Conservation (phyloP, 2,329 filamentous ascomycete species). For the Phialophora expanda region DNA sequence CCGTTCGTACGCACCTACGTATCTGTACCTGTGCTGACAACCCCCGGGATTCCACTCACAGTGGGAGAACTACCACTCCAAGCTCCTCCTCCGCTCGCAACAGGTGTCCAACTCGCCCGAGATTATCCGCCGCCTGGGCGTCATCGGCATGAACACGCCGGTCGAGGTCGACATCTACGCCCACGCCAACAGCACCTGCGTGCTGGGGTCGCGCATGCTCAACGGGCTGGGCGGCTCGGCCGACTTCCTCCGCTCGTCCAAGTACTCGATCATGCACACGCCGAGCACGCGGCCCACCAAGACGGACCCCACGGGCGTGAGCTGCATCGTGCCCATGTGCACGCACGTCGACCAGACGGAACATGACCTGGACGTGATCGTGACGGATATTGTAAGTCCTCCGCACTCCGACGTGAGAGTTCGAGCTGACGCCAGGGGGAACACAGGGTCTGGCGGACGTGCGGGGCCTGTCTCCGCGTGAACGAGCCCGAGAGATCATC, state of each 20-base stretch:
- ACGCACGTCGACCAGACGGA: constrained; percentile 93
- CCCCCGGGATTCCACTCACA: neutral
- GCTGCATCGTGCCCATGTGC: constrained; percentile 91
- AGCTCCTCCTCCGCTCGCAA: constrained; percentile 85
- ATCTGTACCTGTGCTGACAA: neutral
- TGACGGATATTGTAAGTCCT: constrained; percentile 63
- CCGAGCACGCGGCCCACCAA: constrained; percentile 80
- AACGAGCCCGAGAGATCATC: constrained; percentile 84
- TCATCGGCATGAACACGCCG: constrained; percentile 94
- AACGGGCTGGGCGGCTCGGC: constrained; percentile 83
- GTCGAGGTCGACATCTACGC: constrained; percentile 95
- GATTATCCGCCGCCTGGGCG: constrained; percentile 83
- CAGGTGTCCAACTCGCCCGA: constrained; percentile 87
- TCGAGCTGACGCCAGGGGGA: constrained; percentile 2
- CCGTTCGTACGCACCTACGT: neutral
- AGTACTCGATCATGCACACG: constrained; percentile 94
- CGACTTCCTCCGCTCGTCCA: constrained; percentile 77
- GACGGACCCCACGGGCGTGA: constrained; percentile 79
- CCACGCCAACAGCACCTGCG: constrained; percentile 87
- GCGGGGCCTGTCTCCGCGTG: constrained; percentile 76
- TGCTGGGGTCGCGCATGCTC: constrained; percentile 86
- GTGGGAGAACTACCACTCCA: constrained; percentile 79
- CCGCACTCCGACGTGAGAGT: neutral
- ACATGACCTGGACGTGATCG: constrained; percentile 87
- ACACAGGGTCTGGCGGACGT: constrained; percentile 78